Evolutionary conservation across 176 grass and related monocot species (phyloP), one percentile per base, ranked within the genome.

Genomic region (Thalia dealbata): DNA sequence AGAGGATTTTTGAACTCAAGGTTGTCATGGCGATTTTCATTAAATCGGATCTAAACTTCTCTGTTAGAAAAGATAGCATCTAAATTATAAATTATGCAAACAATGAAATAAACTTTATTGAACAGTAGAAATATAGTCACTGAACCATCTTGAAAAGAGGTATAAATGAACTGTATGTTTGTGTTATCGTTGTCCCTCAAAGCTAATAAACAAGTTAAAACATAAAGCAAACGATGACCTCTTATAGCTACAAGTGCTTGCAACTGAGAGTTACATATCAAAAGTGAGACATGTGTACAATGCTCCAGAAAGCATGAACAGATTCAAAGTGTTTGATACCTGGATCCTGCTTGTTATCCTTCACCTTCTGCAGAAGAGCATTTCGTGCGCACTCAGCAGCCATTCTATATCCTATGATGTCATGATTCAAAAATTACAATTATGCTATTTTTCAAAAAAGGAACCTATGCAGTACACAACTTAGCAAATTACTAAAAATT

Each of bases 11-110:
- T 43, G 93, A 97, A 73, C 93, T 90, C 70, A 97, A 78, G 19
- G 93, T 97, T 66, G 93, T 90, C 93, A 88, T 97, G 14, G 93
- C 93, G 41, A 92, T 97, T n/a, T 97, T 97, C 87, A 92, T 90
- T 38, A 97, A 86, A 88, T 97, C 93, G 9, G 83, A 74, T 59
- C 73, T 86, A 41, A 97, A 97, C 55, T 86, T 97, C n/a, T 92
- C 93, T 97, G 85, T 29, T 4, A 28, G n/a, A 72, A 72, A 79
- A 61, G 10, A 50, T 38, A 38, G 29, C 19, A 78, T 69, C 27
- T 26, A 69, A 63, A 56, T 41, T 69, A 12, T 48, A 45, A 63
- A 26, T 18, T 7, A 10, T 16, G 15, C 14, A 14, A 38, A 7
- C 41, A 42, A 70, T 56, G 55, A 30, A n/a, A 15, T 24, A 52